phyloP scores from a whole-genome alignment of 2,329 filamentous ascomycete genomes.

The Thelonectria discophora region DNA sequence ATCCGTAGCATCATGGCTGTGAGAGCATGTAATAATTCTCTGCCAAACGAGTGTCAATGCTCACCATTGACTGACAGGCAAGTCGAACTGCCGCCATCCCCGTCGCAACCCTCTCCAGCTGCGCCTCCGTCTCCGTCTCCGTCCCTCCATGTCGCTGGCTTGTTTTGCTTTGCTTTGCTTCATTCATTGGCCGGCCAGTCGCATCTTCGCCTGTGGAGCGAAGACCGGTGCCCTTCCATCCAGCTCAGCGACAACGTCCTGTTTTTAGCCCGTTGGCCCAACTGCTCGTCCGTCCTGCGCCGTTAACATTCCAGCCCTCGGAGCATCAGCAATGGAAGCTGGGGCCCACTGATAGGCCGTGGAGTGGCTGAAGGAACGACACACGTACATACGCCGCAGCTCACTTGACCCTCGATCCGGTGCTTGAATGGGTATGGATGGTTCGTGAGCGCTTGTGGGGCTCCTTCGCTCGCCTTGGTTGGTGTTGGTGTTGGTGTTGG shows the following conservation, averaged over 20 bases:
- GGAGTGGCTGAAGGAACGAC: constrained; percentile 36
- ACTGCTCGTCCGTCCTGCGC: too few species aligned
- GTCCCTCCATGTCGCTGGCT: constrained; percentile 14
- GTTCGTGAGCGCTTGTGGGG: constrained; percentile 31
- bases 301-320: neutral
- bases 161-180: too few species aligned
- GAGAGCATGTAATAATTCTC: too few species aligned
- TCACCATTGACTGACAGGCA: constrained; percentile 12
- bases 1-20: too few species aligned
- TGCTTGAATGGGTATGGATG: constrained; percentile 31
- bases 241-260: constrained; percentile 6
- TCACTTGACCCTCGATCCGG: constrained; percentile 44
- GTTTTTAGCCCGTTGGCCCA: constrained; percentile 10
- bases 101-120: constrained; percentile 12
- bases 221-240: constrained; percentile 7
- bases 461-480: constrained; percentile 3
- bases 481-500: neutral
- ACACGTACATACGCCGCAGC: constrained; percentile 44
- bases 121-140: neutral
- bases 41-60: constrained; percentile 16
- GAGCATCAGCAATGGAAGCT: constrained; percentile 18
- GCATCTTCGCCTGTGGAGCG: constrained; percentile 11
- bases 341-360: constrained; percentile 32
- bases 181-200: constrained; percentile 19
- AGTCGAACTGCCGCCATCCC: constrained; percentile 21